A percentile compares a stretch with the other conserved stretches of the same genome.
These are phyloP conservation scores for Curvularia eragrostidis DNA, from an alignment of 2,329 filamentous ascomycete genomes.

Conservation along the genomic window DNA sequence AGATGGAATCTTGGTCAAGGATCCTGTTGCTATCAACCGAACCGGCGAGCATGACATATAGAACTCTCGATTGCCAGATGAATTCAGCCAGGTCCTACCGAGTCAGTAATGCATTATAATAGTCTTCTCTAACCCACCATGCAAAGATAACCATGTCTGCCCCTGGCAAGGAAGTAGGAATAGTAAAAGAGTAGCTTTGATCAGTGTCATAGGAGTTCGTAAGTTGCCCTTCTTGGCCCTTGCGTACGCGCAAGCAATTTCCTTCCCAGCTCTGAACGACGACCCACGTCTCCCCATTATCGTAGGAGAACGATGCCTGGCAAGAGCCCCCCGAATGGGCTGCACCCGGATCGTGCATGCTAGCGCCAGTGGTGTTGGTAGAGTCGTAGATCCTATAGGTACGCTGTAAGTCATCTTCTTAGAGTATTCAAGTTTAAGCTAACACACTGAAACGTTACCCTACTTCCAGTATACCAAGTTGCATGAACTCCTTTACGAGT, in stretches of 20 bases:
- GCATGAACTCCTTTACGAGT: neutral
- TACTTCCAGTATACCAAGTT: slow-evolving; percentile 10
- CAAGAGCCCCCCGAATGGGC: slow-evolving; percentile 53
- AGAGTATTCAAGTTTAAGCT: neutral
- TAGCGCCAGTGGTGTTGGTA: slow-evolving; percentile 11
- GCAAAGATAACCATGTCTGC: slow-evolving; percentile 49
- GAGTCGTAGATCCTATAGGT: slow-evolving; percentile 7
- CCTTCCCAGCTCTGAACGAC: slow-evolving; percentile 53
- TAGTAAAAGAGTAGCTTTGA: slow-evolving; percentile 52
- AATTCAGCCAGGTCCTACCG: slow-evolving; percentile 24
- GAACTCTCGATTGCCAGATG: slow-evolving; percentile 55
- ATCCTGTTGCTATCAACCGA: slow-evolving; percentile 13
- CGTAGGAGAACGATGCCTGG: slow-evolving; percentile 52
- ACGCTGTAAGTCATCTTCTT: neutral
- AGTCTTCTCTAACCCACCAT: slow-evolving; percentile 33
- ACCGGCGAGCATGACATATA: slow-evolving; percentile 55
- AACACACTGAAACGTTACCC: slow-evolving; percentile 7
- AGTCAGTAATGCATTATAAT: neutral
- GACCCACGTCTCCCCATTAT: slow-evolving; percentile 51
- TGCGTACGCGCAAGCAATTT: slow-evolving; percentile 49
- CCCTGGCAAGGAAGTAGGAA: slow-evolving; percentile 49
- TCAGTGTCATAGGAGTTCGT: slow-evolving; percentile 34
- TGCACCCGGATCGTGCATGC: slow-evolving; percentile 8
- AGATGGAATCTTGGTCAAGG: neutral
- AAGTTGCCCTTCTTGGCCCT: slow-evolving; percentile 14